These are phyloP conservation scores for Gaertneriomyces sp. DNA, from an alignment of 192 early-diverging fungal species.

Conservation along the genomic window DNA sequence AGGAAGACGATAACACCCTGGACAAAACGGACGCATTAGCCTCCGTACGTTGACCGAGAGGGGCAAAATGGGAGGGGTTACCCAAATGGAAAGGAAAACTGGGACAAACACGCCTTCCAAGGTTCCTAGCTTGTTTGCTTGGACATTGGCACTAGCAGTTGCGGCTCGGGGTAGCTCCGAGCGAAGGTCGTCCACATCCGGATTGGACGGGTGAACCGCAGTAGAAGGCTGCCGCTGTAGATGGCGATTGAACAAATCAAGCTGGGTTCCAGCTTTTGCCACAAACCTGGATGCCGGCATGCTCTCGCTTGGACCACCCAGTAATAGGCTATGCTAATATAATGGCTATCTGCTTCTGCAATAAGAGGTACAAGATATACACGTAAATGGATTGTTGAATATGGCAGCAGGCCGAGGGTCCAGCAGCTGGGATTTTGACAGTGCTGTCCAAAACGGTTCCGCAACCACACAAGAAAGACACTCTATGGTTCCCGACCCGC, in stretches of 20 bases:
- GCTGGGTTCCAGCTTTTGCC: slow-evolving; percentile 17
- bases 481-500: too few species aligned
- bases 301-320: too few species aligned
- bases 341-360: too few species aligned
- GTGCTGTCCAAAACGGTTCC: too few species aligned
- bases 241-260: slow-evolving; percentile 7
- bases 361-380: too few species aligned
- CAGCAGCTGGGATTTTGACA: too few species aligned
- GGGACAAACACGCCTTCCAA: slow-evolving; percentile 26
- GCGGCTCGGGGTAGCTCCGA: background rate
- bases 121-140: slow-evolving; percentile 9
- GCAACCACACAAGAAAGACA: too few species aligned
- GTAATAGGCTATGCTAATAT: too few species aligned
- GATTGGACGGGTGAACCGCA: background rate
- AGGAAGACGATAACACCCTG: slow-evolving; percentile 32
- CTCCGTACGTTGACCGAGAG: background rate
- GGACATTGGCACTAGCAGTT: background rate
- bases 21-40: background rate
- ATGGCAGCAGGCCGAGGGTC: too few species aligned
- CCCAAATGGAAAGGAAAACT: slow-evolving; percentile 23
- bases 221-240: slow-evolving; percentile 7
- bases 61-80: background rate
- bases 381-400: too few species aligned
- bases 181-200: background rate
- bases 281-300: slow-evolving; percentile 11